A percentile compares a stretch with the other conserved stretches of the same genome.
phyloP scores from a whole-genome alignment of 257 asterid species.

The Solanum paucissectum region DNA sequence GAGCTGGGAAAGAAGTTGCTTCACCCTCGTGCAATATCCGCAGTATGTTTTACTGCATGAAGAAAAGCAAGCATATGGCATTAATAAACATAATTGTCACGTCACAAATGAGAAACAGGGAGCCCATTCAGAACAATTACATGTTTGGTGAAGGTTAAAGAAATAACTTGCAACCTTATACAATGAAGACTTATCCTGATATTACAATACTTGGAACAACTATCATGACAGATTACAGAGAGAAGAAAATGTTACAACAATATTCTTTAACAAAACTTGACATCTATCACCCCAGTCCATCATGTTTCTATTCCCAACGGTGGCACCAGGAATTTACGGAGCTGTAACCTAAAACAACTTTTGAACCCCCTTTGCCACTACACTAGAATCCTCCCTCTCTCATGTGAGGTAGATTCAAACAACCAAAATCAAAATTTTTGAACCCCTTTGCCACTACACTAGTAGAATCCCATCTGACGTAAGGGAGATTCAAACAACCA shows the following conservation, averaged over 20 bases:
- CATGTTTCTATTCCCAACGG: not conserved
- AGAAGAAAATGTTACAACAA: not conserved
- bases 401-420: not conserved
- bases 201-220: not conserved
- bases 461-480: not conserved
- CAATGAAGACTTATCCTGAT: not conserved
- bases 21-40: slow-evolving; percentile 54
- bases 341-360: not conserved
- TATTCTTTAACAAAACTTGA: not conserved
- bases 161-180: not conserved
- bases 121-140: not conserved
- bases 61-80: not conserved
- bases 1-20: slow-evolving; percentile 53
- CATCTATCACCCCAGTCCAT: not conserved
- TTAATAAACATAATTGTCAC: not conserved
- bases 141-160: not conserved
- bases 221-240: not conserved
- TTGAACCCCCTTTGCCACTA: not conserved
- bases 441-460: not conserved
- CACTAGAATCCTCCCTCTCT: not conserved
- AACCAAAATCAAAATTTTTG: not conserved
- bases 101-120: not conserved
- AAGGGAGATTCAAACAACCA: not conserved
- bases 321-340: not conserved
- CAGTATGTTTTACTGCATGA: slow-evolving; percentile 63